Conservation (phyloP, 768 basidiomycete genomes). For the Rhodotorula babjevae region DNA sequence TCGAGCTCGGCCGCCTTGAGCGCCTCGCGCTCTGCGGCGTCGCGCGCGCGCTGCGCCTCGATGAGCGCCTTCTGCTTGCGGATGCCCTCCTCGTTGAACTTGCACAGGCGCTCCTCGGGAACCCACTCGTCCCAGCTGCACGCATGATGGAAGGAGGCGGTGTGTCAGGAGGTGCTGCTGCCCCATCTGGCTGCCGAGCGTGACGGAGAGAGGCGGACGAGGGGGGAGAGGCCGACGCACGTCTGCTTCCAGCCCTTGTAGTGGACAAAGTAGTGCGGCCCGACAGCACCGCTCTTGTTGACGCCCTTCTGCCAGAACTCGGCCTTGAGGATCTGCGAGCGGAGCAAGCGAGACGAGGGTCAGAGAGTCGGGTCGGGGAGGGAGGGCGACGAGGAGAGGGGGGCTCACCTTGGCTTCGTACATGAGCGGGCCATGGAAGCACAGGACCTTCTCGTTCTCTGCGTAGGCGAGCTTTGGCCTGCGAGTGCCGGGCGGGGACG, state of each 20-base stretch:
- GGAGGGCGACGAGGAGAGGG: background rate
- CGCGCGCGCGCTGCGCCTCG: conserved; percentile 50
- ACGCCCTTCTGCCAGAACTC: conserved; percentile 28
- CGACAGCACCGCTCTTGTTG: conserved; percentile 46
- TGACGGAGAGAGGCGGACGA: background rate
- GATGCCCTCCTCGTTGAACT: conserved; percentile 75
- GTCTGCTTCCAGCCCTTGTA: conserved; percentile 99
- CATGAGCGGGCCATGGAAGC: conserved; percentile 90
- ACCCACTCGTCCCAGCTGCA: conserved; percentile 97
- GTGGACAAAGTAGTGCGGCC: conserved; percentile 88
- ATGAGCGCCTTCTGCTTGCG: conserved; percentile 66
- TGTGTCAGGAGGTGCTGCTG: background rate
- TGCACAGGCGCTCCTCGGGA: conserved; percentile 69
- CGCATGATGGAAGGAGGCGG: no score
- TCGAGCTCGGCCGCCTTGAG: conserved; percentile 38
- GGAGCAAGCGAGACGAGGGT: no score
- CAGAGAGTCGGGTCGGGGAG: no score
- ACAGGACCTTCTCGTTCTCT: conserved; percentile 73
- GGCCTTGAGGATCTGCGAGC: conserved; percentile 30
- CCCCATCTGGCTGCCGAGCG: background rate
- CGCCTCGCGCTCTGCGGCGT: conserved; percentile 39
- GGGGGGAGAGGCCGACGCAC: conserved; percentile 51
- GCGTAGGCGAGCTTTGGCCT: conserved; percentile 50
- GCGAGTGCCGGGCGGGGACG: background rate
- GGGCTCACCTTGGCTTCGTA: conserved; percentile 79